Evolutionary conservation across 495 filamentous ascomycete species (phyloP).

Genomic region (Podospora pseudoanserina): DNA sequence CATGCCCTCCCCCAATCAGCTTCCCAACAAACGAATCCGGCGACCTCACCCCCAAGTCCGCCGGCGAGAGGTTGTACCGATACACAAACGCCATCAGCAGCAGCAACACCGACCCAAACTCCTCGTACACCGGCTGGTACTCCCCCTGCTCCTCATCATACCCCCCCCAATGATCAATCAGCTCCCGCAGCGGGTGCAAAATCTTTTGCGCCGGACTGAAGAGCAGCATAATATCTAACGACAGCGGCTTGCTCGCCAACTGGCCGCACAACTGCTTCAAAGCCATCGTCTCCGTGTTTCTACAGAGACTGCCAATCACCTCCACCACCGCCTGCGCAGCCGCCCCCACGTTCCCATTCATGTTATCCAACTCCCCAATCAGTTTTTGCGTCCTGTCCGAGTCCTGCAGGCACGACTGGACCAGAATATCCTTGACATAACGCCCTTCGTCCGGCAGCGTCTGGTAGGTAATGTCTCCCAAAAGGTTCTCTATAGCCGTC

Average conservation of each 20-base stretch:
- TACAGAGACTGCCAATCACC: constrained; percentile 73
- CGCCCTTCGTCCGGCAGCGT: constrained; percentile 69
- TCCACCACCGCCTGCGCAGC: constrained; percentile 79
- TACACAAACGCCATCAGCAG: constrained; percentile 78
- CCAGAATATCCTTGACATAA: constrained; percentile 71
- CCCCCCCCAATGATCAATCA: constrained; percentile 77
- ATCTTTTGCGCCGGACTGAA: constrained; percentile 75
- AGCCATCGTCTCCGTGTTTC: constrained; percentile 84
- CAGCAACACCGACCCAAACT: constrained; percentile 86
- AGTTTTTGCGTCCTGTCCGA: constrained; percentile 68
- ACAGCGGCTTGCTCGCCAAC: constrained; percentile 70
- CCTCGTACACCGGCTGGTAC: constrained; percentile 94
- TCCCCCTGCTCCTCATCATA: constrained; percentile 95
- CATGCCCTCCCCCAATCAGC: constrained; percentile 63
- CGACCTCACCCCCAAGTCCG: constrained; percentile 61
- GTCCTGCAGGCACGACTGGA: constrained; percentile 68
- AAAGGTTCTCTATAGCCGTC: constrained; percentile 68
- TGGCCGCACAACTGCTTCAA: constrained; percentile 79
- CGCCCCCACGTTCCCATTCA: constrained; percentile 92
- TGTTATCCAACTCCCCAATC: constrained; percentile 77
- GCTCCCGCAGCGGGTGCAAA: constrained; percentile 75
- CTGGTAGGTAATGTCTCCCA: constrained; percentile 84
- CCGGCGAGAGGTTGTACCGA: constrained; percentile 68
- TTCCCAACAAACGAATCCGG: constrained; percentile 72
- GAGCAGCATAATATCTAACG: constrained; percentile 79